phyloP scores from a whole-genome alignment of 2,329 filamentous ascomycete genomes.

The Cladosporium sp. region DNA sequence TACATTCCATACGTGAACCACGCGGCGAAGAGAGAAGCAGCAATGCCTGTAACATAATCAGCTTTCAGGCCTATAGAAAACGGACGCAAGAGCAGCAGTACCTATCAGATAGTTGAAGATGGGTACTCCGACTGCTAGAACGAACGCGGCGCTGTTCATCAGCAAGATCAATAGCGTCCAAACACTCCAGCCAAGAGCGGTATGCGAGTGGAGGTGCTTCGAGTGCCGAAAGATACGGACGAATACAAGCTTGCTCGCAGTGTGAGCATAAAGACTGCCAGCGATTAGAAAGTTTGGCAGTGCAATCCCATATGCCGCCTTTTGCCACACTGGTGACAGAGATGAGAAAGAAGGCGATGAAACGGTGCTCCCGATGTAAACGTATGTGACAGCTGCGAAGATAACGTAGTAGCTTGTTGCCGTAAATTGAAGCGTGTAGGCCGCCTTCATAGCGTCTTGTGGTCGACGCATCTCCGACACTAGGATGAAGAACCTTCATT shows the following conservation, averaged over 20 bases:
- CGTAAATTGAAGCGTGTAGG: slow-evolving; percentile 51
- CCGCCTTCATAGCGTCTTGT: slow-evolving; percentile 54
- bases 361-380: slow-evolving; percentile 50
- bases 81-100: slow-evolving; percentile 49
- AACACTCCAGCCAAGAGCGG: slow-evolving; percentile 47
- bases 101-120: slow-evolving; percentile 57
- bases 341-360: slow-evolving; percentile 52
- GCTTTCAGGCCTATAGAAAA: neutral
- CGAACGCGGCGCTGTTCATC: slow-evolving; percentile 47
- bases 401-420: slow-evolving; percentile 54
- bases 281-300: slow-evolving; percentile 54
- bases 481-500: slow-evolving; percentile 50
- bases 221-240: slow-evolving; percentile 50
- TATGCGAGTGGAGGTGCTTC: slow-evolving; percentile 51
- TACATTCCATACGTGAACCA: slow-evolving; percentile 55
- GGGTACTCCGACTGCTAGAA: slow-evolving; percentile 52
- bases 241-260: slow-evolving; percentile 54
- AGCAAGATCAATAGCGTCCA: slow-evolving; percentile 51
- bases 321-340: slow-evolving; percentile 48
- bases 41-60: slow-evolving; percentile 53
- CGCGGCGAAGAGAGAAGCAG: slow-evolving; percentile 52
- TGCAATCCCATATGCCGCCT: slow-evolving; percentile 53
- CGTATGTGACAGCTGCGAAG: slow-evolving; percentile 54
- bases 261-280: slow-evolving; percentile 53
- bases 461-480: slow-evolving; percentile 56